Percentiles rank a stretch among this genome's conserved stretches.
Conservation (phyloP, 2,329 filamentous ascomycete species). For the Colletotrichum truncatum region DNA sequence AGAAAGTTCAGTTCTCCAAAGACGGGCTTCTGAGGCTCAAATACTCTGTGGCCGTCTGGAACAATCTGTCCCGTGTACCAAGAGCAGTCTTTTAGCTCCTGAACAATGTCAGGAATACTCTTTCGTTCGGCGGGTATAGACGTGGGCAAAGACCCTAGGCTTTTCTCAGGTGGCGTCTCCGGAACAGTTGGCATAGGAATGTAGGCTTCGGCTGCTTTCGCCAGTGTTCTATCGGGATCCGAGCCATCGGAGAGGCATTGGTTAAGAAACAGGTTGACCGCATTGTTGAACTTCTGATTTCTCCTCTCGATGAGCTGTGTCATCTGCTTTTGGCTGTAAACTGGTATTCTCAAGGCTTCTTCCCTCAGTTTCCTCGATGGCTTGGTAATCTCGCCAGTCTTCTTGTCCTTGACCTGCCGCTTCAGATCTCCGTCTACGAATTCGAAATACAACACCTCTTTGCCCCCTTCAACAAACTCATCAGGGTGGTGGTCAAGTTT, state of each 20-base stretch:
- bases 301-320: conserved; percentile 87
- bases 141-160: conserved; percentile 64
- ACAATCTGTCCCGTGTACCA: conserved; percentile 97
- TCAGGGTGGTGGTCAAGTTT: conserved; percentile 44
- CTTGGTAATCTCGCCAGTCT: conserved; percentile 77
- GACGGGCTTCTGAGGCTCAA: conserved; percentile 83
- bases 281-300: conserved; percentile 82
- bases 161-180: conserved; percentile 41
- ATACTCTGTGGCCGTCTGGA: conserved; percentile 89
- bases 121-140: conserved; percentile 84
- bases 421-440: conserved; percentile 93
- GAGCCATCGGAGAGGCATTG: conserved; percentile 70
- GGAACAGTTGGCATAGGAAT: conserved; percentile 69
- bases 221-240: conserved; percentile 75
- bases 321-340: conserved; percentile 94
- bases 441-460: conserved; percentile 87
- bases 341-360: conserved; percentile 89
- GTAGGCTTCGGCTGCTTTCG: conserved; percentile 63
- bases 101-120: conserved; percentile 83
- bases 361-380: conserved; percentile 74
- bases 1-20: conserved; percentile 87
- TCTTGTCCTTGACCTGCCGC: conserved; percentile 76
- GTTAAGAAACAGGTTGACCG: conserved; percentile 81
- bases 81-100: conserved; percentile 80
- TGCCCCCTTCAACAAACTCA: conserved; percentile 46